phyloP scores from a whole-genome alignment of 805 yeast species.

The Candida tallmaniae region DNA sequence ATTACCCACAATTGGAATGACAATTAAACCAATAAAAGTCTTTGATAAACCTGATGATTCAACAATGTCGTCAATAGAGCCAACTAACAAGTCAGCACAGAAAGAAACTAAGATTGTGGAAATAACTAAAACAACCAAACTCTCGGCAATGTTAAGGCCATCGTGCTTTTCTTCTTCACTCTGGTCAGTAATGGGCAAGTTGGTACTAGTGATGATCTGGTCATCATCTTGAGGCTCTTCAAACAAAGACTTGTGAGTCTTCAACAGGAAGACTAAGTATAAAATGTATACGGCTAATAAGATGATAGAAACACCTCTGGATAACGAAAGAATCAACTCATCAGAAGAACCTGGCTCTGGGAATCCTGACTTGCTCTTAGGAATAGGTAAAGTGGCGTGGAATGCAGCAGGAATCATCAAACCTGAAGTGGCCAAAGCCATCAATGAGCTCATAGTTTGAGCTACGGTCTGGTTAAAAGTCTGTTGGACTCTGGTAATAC shows the following conservation, averaged over 20 bases:
- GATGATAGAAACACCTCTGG: conserved; percentile 82
- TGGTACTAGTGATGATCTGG: conserved; percentile 29
- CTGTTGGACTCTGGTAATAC: conserved; percentile 80
- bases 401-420: conserved; percentile 94
- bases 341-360: conserved; percentile 38
- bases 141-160: conserved; percentile 48
- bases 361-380: conserved; percentile 30
- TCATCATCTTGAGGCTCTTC: conserved; percentile 46
- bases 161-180: conserved; percentile 17
- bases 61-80: conserved; percentile 88
- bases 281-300: conserved; percentile 71
- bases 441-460: conserved; percentile 91
- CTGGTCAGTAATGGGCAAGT: conserved; percentile 10
- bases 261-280: conserved; percentile 82
- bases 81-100: conserved; percentile 92
- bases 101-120: conserved; percentile 79
- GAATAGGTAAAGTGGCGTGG: conserved; percentile 67
- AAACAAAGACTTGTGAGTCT: conserved; percentile 76
- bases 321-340: conserved; percentile 60
- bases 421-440: conserved; percentile 88
- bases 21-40: conserved; percentile 90
- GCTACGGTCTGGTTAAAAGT: conserved; percentile 94
- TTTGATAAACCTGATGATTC: conserved; percentile 81
- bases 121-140: conserved; percentile 52
- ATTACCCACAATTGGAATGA: conserved; percentile 95